These are phyloP conservation scores for Skeletonema potamos DNA, from an alignment of 108 stramenopile genomes.

Conservation along the genomic window DNA sequence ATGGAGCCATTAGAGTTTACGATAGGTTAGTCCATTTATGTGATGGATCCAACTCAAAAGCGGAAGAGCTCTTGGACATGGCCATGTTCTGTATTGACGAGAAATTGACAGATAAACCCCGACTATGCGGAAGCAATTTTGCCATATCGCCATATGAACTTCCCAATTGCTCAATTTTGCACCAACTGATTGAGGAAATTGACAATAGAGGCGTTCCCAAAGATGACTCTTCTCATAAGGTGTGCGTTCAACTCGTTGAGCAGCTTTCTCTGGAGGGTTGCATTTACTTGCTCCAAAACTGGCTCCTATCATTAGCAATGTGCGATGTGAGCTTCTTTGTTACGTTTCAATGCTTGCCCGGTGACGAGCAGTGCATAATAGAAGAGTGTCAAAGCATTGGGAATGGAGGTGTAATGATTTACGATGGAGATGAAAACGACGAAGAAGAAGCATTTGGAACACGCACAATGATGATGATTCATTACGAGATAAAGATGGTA, in stretches of 20 bases:
- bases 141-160: slow-evolving; percentile 24
- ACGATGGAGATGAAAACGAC: not conserved
- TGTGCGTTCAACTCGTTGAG: slow-evolving; percentile 23
- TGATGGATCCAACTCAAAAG: slow-evolving; percentile 44
- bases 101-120: not conserved
- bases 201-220: slow-evolving; percentile 17
- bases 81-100: not conserved
- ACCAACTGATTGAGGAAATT: slow-evolving; percentile 13
- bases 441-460: not conserved
- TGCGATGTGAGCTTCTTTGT: slow-evolving; percentile 79
- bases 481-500: slow-evolving; percentile 57
- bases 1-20: slow-evolving; percentile 68
- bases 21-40: slow-evolving; percentile 56
- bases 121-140: not conserved
- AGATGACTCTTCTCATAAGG: slow-evolving; percentile 6
- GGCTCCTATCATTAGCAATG: slow-evolving; percentile 67
- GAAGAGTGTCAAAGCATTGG: slow-evolving; percentile 12
- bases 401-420: slow-evolving; percentile 17
- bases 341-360: slow-evolving; percentile 17
- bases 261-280: slow-evolving; percentile 45
- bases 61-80: slow-evolving; percentile 40
- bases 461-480: slow-evolving; percentile 9
- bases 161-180: slow-evolving; percentile 16
- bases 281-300: slow-evolving; percentile 60
- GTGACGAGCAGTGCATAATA: not conserved